A percentile compares a stretch with the other conserved stretches of the same genome.
phyloP scores from a whole-genome alignment of 2,329 filamentous ascomycete genomes.

The Basipetospora sp. region DNA sequence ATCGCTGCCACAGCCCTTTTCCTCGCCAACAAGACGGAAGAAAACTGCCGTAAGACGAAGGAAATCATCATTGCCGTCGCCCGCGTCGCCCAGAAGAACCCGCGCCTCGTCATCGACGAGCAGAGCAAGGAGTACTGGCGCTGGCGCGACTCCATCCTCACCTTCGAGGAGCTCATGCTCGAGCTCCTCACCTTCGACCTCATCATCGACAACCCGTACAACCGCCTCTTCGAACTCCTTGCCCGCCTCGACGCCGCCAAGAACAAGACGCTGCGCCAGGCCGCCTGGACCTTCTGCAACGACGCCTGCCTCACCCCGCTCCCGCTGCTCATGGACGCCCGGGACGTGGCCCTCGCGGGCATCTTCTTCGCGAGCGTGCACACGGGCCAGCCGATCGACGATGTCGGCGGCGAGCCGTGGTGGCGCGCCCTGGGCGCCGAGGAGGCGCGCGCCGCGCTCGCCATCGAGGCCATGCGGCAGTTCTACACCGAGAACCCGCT shows the following conservation, averaged over 20 bases:
- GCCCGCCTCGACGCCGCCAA: slow-evolving; percentile 58
- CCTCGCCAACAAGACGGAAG: slow-evolving; percentile 90
- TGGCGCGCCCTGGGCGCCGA: slow-evolving; percentile 67
- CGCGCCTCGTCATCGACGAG: slow-evolving; percentile 79
- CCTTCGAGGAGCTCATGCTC: slow-evolving; percentile 82
- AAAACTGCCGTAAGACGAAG: slow-evolving; percentile 90
- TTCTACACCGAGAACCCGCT: slow-evolving; percentile 53
- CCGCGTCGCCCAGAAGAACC: slow-evolving; percentile 87
- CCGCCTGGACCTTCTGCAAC: slow-evolving; percentile 86
- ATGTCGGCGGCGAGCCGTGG: slow-evolving; percentile 66
- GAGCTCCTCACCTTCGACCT: slow-evolving; percentile 89
- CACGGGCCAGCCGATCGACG: slow-evolving; percentile 59
- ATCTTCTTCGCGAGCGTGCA: slow-evolving; percentile 77
- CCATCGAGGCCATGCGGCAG: slow-evolving; percentile 61
- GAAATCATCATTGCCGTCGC: slow-evolving; percentile 88
- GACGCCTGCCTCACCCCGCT: slow-evolving; percentile 75
- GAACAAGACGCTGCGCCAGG: slow-evolving; percentile 69
- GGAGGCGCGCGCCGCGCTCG: slow-evolving; percentile 53
- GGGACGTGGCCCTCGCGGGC: slow-evolving; percentile 69
- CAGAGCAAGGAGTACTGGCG: slow-evolving; percentile 97
- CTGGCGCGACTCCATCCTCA: slow-evolving; percentile 87
- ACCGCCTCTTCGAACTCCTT: slow-evolving; percentile 67
- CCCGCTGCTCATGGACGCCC: slow-evolving; percentile 64
- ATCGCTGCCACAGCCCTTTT: slow-evolving; percentile 86
- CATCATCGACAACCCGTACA: slow-evolving; percentile 77